phyloP scores from a whole-genome alignment of 306 rosid genomes.

The Adenanthera pavonina region DNA sequence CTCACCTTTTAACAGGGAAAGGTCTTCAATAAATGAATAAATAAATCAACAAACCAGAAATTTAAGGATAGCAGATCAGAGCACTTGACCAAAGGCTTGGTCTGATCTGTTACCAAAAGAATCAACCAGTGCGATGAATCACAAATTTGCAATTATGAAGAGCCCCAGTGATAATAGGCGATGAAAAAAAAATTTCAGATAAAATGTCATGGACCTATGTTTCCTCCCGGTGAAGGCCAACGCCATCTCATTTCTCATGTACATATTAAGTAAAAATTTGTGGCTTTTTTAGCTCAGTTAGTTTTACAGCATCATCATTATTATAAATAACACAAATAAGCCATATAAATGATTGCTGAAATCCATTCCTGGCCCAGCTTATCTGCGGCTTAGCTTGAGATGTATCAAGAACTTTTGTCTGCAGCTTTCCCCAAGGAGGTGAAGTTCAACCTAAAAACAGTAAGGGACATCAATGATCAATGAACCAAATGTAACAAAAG shows the following conservation, averaged over 20 bases:
- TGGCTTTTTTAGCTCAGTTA: conserved; percentile 42
- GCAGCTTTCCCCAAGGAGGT: conserved; percentile 79
- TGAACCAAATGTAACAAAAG: conserved; percentile 21
- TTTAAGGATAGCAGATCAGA: neutral
- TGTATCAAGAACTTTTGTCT: conserved; percentile 60
- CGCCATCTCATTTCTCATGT: conserved; percentile 29
- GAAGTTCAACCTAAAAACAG: conserved; percentile 76
- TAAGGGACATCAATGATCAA: conserved; percentile 24
- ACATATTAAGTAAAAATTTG: conserved; percentile 20
- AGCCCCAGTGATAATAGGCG: neutral
- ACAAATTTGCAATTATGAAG: neutral
- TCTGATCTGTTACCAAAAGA: neutral
- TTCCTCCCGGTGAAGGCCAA: conserved; percentile 17
- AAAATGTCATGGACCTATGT: conserved; percentile 1
- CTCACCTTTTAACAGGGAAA: too few species aligned
- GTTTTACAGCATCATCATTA: conserved; percentile 35
- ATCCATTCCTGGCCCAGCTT: conserved; percentile 25
- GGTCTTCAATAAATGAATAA: too few species aligned
- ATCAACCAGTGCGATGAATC: neutral
- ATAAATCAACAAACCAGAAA: too few species aligned
- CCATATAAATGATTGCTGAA: conserved; percentile 25
- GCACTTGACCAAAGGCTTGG: neutral
- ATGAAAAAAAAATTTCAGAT: neutral
- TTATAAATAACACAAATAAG: conserved; percentile 38
- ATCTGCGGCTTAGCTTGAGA: conserved; percentile 30